Evolutionary conservation across 371 early-diverging fungal genomes (phyloP), one percentile per base, ranked within the genome.

Genomic region (Mortierella sp.): DNA sequence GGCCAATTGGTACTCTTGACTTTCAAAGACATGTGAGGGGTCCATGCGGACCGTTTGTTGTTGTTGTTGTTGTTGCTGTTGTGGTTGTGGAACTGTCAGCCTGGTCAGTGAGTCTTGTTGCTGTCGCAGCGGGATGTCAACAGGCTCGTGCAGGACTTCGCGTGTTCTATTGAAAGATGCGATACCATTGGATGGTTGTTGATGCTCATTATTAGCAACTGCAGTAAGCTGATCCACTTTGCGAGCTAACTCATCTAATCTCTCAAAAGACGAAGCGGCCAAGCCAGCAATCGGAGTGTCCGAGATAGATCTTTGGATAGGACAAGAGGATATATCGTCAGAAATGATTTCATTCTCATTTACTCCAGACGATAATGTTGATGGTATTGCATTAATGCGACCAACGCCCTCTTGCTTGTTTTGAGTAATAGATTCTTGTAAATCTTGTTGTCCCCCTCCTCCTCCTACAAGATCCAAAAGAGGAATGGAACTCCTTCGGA

Each of bases 1-100:
- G 66, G 83, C 83, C 62, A 83, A 22, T 52, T 83, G 83, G 40
- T 83, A 83, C 40, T 83, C 83, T 62, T 76, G 73, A 54, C 77
- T 83, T 26, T 83, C 83, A 64, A 76, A 83, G n/a, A 83, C 24
- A 16, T 76, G 70, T 5, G 73, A 55, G 0, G 63, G 58, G 26
- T 76, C 68, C 35, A 83, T 32, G 4, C 28, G 66, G 60, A 58
- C 54, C 24, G 37, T 18, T 28, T 60, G 70, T 20, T 64, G 26
- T 28, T 54, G 49, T 30, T 26, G 51, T 43, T 43, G 43, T 43
- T 55, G 63, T 22, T 62, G 35, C 35, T 45, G 59, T 10, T 39
- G 67, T 24, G 16, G 67, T 30, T 43, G 75, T 60, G 75, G 70
- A 52, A 54, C 6, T 32, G 30, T n/a, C 18, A 30, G n/a, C 14